Evolutionary conservation across 805 yeast species (phyloP), one percentile per base, ranked within the genome.

Genomic region (Cyberlindnera veronae): DNA sequence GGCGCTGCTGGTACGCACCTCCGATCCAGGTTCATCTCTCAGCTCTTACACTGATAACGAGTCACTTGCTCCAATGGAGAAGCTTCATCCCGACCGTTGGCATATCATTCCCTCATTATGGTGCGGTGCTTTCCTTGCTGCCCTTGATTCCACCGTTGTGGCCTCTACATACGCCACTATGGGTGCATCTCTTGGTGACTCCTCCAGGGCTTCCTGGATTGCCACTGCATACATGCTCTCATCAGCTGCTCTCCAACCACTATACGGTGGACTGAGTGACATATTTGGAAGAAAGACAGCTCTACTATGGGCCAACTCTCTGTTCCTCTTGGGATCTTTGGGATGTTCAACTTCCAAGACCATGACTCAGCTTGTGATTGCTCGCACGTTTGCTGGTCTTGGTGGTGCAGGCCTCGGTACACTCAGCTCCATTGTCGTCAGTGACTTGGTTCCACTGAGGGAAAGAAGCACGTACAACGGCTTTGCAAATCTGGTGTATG

Each of bases 61-160:
- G 15, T 22, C 34, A 3, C 14, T 29, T 4, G 12, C 13, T 6
- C 29, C 34, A 7, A 7, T 22, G 13, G 42, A 38, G 20, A 32
- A 29, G 29, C 26, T 37, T 3, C 42, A 38, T 13, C 42, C 42
- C 3, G 18, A 28, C 16, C 42, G 42, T 16, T 38, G 42, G 42
- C 37, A 33, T 26, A 61, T 68, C 14, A 52, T 70, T 20, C 51
- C 60, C 3, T 62, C 68, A 11, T 36, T 68, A 14, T 68, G 64
- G 41, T 48, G 64, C 9, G 62, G 69, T 38, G 72, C 68, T 2
- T 69, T 72, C 37, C 58, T 72, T 12, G 60, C 71, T 10, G 74
- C 74, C 3, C 69, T 73, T 47, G 77, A 72, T 46, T 64, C 70
- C 3, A 71, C 76, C 5, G 65, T 73, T 29, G 69, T 74, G 10